A percentile compares a stretch with the other conserved stretches of the same genome.
phyloP scores from a whole-genome alignment of 2,329 filamentous ascomycete genomes.

The Curvularia sp. region DNA sequence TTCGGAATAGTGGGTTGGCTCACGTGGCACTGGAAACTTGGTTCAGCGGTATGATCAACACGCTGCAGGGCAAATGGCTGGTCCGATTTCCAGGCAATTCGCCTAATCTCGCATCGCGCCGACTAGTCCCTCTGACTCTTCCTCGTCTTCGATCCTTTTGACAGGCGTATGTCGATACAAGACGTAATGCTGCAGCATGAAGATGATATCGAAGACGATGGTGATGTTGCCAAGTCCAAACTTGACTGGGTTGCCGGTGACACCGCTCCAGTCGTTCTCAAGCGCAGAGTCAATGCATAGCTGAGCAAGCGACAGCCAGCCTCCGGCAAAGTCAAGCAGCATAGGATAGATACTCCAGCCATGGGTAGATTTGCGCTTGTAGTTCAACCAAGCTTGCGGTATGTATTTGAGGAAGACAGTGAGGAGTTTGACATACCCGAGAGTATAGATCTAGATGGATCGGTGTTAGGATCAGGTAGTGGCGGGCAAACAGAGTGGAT shows the following conservation, averaged over 20 bases:
- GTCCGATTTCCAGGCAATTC: background rate
- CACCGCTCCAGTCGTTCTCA: constrained; percentile 85
- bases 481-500: background rate
- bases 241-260: constrained; percentile 92
- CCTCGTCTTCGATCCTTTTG: constrained; percentile 39
- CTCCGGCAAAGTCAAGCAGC: constrained; percentile 81
- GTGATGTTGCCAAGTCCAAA: constrained; percentile 84
- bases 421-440: constrained; percentile 88
- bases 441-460: constrained; percentile 61
- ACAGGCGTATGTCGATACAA: constrained; percentile 63
- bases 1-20: background rate
- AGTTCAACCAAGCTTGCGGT: constrained; percentile 75
- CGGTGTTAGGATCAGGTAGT: constrained; percentile 8
- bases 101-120: background rate
- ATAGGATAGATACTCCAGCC: constrained; percentile 91
- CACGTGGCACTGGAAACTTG: background rate
- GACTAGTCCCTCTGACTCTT: constrained; percentile 38
- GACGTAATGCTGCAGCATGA: constrained; percentile 87
- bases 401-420: constrained; percentile 93
- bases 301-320: constrained; percentile 81
- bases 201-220: constrained; percentile 84
- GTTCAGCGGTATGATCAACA: background rate
- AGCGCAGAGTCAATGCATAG: constrained; percentile 84
- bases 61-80: background rate
- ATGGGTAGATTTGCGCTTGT: constrained; percentile 79